A percentile compares a stretch with the other conserved stretches of the same genome.
phyloP scores from a whole-genome alignment of 176 grass and related monocot genomes.

The Hordeum marinum region DNA sequence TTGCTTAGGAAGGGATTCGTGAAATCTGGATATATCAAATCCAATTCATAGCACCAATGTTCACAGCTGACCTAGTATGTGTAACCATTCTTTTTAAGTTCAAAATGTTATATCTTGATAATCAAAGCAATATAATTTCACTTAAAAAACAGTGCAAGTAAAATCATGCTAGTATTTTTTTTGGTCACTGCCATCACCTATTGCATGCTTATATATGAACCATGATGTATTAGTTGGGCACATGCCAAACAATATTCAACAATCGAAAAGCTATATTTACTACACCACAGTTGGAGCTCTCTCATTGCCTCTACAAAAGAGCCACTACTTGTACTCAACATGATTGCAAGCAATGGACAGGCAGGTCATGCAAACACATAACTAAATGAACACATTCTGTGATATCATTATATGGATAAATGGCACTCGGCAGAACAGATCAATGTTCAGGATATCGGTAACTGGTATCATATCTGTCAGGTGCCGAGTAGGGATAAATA shows the following conservation, averaged over 20 bases:
- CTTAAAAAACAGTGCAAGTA: neutral
- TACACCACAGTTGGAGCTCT: neutral
- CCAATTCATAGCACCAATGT: neutral
- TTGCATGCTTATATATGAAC: neutral
- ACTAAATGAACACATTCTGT: neutral
- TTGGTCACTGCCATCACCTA: neutral
- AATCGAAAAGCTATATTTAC: neutral
- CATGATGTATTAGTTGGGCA: neutral
- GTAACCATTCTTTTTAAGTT: neutral
- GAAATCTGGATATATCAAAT: neutral
- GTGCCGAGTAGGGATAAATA: too few species aligned
- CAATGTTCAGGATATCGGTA: too few species aligned
- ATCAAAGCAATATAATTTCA: neutral
- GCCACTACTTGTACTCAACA: neutral
- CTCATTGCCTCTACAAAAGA: neutral
- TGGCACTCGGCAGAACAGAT: neutral
- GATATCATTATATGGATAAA: neutral
- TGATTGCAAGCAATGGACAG: neutral
- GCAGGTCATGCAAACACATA: neutral
- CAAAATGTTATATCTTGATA: neutral
- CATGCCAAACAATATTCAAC: neutral
- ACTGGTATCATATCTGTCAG: too few species aligned
- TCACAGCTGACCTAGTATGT: neutral
- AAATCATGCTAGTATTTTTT: neutral
- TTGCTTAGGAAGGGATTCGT: neutral